These are phyloP conservation scores for Penicillium daleae DNA, from an alignment of 495 filamentous ascomycete genomes.

Conservation along the genomic window DNA sequence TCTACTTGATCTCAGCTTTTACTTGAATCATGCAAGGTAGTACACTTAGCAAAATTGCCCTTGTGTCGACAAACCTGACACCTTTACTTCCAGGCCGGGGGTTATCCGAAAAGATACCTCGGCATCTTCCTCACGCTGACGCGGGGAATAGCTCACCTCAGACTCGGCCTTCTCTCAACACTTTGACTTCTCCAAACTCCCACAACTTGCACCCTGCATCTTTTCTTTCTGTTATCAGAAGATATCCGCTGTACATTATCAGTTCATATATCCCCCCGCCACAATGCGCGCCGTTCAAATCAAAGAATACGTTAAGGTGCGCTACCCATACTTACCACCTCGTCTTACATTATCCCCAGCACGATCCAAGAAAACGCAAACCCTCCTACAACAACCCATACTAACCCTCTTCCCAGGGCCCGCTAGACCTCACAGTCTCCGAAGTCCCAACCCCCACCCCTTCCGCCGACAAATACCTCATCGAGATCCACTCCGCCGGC, in stretches of 20 bases:
- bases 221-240: background rate
- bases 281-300: constrained; percentile 86
- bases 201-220: background rate
- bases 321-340: background rate
- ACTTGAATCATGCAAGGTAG: background rate
- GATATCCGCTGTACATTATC: background rate
- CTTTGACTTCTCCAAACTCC: background rate
- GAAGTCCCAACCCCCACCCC: constrained; percentile 74
- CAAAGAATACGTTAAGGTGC: constrained; percentile 79
- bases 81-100: background rate
- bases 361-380: background rate
- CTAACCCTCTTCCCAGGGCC: constrained; percentile 57
- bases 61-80: background rate
- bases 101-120: constrained; percentile 29
- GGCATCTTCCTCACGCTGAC: constrained; percentile 29
- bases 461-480: constrained; percentile 74
- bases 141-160: constrained; percentile 20
- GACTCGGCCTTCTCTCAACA: constrained; percentile 3
- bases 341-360: background rate
- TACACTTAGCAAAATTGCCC: background rate
- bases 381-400: background rate
- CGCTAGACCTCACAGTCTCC: constrained; percentile 74
- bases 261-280: background rate
- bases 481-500: constrained; percentile 84
- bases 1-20: background rate